phyloP scores from a whole-genome alignment of 257 asterid species.

The Nicotiana tabacum region DNA sequence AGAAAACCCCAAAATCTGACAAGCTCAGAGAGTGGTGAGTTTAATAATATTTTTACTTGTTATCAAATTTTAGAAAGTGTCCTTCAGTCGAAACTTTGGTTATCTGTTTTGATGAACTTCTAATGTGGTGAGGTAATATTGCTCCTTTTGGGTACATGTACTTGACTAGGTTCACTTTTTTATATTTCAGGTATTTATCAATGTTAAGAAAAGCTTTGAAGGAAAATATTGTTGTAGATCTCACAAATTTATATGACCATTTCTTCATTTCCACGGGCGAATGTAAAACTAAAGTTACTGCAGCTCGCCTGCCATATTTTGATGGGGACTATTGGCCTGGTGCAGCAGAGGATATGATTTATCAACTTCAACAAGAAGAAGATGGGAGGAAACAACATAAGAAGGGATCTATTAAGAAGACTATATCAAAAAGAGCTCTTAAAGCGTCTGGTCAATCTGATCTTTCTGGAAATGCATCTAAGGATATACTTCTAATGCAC shows the following conservation, averaged over 20 bases:
- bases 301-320: conserved; percentile 89
- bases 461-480: conserved; percentile 89
- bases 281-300: conserved; percentile 90
- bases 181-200: conserved; percentile 71
- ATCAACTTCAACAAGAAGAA: conserved; percentile 88
- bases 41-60: conserved; percentile 4
- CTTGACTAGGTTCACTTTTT: conserved; percentile 13
- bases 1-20: conserved; percentile 97
- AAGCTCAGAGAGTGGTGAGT: conserved; percentile 96
- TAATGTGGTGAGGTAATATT: background rate
- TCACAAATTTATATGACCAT: conserved; percentile 83
- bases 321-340: conserved; percentile 99
- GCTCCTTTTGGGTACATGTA: conserved; percentile 1
- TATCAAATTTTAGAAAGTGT: background rate
- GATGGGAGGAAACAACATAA: conserved; percentile 78
- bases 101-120: conserved; percentile 4
- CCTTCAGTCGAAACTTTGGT: background rate
- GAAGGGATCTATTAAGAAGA: conserved; percentile 71
- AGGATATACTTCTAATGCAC: conserved; percentile 87
- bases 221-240: conserved; percentile 80
- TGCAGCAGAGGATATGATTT: conserved; percentile 94
- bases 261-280: conserved; percentile 79
- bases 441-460: conserved; percentile 97
- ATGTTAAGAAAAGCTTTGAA: conserved; percentile 85
- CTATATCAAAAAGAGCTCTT: conserved; percentile 82